Conservation (phyloP, 257 asterid genomes). For the Capsicum pubescens region DNA sequence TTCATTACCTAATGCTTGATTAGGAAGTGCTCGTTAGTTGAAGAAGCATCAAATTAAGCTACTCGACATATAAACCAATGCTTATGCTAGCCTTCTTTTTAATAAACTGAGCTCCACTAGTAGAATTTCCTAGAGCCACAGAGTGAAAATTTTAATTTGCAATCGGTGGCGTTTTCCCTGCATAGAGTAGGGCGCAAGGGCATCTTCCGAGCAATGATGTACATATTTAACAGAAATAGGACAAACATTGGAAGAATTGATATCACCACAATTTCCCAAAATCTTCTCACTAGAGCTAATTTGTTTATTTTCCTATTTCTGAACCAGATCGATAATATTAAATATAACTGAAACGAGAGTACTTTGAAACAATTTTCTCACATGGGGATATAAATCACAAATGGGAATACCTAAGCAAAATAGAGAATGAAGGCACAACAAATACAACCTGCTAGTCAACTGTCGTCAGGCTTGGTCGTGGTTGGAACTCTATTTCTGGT, state of each 20-base stretch:
- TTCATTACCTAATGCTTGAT: background rate
- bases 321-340: background rate
- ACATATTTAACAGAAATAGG: background rate
- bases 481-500: background rate
- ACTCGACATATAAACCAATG: background rate
- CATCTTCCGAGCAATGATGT: background rate
- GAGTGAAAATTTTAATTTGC: background rate
- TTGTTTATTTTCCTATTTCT: constrained; percentile 9
- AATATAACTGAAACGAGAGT: background rate
- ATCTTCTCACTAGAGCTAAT: background rate
- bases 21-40: too few relatives aligned
- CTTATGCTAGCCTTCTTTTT: background rate
- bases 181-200: background rate
- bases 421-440: background rate
- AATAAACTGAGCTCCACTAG: background rate
- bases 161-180: background rate
- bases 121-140: background rate
- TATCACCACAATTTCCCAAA: background rate
- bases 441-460: background rate
- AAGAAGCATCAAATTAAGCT: too few relatives aligned
- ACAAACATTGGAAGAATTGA: background rate
- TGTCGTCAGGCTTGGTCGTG: background rate
- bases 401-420: background rate
- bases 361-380: background rate
- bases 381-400: background rate